These are phyloP conservation scores for Teratosphaeria epicoccoides DNA, from an alignment of 2,329 filamentous ascomycete genomes.

Conservation along the genomic window DNA sequence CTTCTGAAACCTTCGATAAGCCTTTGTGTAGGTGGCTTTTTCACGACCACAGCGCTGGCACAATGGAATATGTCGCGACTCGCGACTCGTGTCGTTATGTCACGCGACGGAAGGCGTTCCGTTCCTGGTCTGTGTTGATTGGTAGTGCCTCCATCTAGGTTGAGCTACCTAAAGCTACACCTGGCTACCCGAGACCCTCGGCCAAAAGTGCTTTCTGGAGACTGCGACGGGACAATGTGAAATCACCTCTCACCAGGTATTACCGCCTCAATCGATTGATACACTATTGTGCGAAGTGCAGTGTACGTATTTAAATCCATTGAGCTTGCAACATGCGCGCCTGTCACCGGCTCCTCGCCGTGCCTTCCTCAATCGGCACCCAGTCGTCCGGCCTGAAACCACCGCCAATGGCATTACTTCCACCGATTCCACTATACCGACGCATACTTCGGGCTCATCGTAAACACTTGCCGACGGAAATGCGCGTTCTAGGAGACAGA, in stretches of 20 bases:
- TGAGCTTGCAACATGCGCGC: conserved; percentile 14
- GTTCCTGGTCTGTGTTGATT: too few relatives aligned
- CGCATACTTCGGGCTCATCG: conserved; percentile 78
- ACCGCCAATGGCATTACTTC: conserved; percentile 55
- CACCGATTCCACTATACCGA: conserved; percentile 81
- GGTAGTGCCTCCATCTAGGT: too few relatives aligned
- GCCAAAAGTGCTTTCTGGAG: too few relatives aligned
- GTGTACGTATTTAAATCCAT: background rate
- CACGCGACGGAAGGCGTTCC: too few relatives aligned
- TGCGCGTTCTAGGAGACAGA: conserved; percentile 75
- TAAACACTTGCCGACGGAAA: conserved; percentile 60
- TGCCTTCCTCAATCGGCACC: conserved; percentile 22
- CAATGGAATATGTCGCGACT: background rate
- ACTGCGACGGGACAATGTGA: too few relatives aligned
- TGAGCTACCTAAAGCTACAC: too few relatives aligned
- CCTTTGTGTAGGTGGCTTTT: background rate
- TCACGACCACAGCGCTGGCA: background rate
- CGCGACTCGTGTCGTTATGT: background rate
- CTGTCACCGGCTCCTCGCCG: conserved; percentile 21
- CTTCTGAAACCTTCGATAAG: background rate
- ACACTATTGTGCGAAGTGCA: too few relatives aligned
- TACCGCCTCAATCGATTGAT: too few relatives aligned
- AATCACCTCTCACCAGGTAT: too few relatives aligned
- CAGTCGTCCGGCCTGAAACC: conserved; percentile 24
- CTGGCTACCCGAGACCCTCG: too few relatives aligned